phyloP scores from a whole-genome alignment of 1,284 basidiomycete species.

The Sporisorium sorghi region DNA sequence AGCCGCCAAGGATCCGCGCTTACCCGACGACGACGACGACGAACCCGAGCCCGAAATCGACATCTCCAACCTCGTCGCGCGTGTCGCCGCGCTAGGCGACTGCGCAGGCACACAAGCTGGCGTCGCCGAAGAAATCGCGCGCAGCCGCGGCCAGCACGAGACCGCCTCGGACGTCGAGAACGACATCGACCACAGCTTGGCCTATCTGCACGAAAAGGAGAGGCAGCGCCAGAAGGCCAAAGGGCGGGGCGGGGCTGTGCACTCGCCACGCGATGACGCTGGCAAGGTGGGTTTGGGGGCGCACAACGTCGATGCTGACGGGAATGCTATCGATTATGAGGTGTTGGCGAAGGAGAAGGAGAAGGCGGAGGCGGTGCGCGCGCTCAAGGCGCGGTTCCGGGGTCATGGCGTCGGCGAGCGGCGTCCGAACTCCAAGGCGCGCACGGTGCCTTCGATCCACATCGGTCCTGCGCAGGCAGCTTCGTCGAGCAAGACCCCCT shows the following conservation, averaged over 20 bases:
- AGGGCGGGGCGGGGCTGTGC: conserved; percentile 22
- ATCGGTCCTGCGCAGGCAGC: conserved; percentile 25
- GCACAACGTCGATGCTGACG: conserved; percentile 29
- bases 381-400: conserved; percentile 52
- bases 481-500: not conserved
- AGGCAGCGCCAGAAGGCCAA: conserved; percentile 37
- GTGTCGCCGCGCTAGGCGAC: conserved; percentile 54
- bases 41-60: conserved; percentile 67
- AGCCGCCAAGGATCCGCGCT: conserved; percentile 43
- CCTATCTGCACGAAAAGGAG: conserved; percentile 54
- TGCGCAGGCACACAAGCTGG: conserved; percentile 41
- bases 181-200: conserved; percentile 60
- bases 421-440: conserved; percentile 13
- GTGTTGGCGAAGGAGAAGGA: conserved; percentile 54
- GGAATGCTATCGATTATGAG: conserved; percentile 48
- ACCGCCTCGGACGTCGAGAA: conserved; percentile 52
- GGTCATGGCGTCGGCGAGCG: conserved; percentile 49
- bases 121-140: conserved; percentile 28
- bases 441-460: conserved; percentile 30
- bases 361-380: conserved; percentile 57
- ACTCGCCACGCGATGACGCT: not conserved
- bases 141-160: conserved; percentile 40
- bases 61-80: conserved; percentile 52
- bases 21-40: conserved; percentile 45
- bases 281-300: conserved; percentile 10